Base-by-base conservation (phyloP, 768 basidiomycete species). In the Lentinula boryana region DNA sequence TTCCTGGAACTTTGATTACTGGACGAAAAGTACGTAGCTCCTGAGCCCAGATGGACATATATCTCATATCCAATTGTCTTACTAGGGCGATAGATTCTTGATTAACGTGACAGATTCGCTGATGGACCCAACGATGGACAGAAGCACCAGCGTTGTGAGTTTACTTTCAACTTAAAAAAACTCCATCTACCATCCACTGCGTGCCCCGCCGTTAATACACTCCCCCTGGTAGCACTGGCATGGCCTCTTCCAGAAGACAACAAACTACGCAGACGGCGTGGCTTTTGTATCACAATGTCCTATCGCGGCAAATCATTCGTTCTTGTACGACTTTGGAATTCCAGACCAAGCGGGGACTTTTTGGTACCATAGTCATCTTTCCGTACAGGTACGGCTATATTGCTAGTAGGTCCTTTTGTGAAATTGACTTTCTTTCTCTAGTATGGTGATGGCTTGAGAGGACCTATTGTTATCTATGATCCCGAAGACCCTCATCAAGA, bases 21-120 rank as follows among this genome's bases (percentile, higher is more conserved):
- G 73, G 68, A 7, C 63, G 63, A 43, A 73, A 75, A 70, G 73
- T 71, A 54, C 35, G 15, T 12, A 18, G 31, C 15, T 12, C 5
- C 5, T 21, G 43, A 44, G 41, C 13, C 23, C 48, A 23, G 16
- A 50, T 38, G 46, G 62, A 36, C n/a, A 55, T 15, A 53, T 56
- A 16, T 31, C 55, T 38, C 43, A 56, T 52, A 4, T 9, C 32
- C 48, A 63, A 43, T 32, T 48, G 4, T 43, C 3, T 5, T 35
- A 8, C 27, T 44, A 84, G 72, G 78, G 82, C 12, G 73, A 77
- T 56, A 65, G 64, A 36, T 82, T 82, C 64, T 50, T 62, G 32
- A 67, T 86, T 46, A 81, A 82, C 51, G 81, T 86, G 3, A 69
- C 76, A 16, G 76, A 84, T 62, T 35, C 67, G 13, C 72, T 85